These are phyloP conservation scores for Trypanosoma avium DNA, from an alignment of 208 protist genomes.

Conservation along the genomic window DNA sequence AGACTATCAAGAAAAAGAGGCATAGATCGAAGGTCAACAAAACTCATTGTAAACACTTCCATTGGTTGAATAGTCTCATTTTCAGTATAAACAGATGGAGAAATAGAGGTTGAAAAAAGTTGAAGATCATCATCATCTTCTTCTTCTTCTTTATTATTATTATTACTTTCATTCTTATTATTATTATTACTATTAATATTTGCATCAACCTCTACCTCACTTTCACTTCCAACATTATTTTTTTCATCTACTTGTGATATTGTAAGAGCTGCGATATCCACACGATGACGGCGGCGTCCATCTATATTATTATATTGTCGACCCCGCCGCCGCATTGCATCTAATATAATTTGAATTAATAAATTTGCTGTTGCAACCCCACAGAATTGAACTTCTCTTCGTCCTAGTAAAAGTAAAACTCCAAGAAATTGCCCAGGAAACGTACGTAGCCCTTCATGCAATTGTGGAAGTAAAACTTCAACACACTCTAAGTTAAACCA, in stretches of 20 bases:
- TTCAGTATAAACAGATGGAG: background rate
- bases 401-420: constrained; percentile 50
- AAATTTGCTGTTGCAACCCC: constrained; percentile 35
- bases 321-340: constrained; percentile 39
- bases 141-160: background rate
- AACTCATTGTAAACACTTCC: constrained; percentile 27
- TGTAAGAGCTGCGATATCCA: background rate
- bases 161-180: background rate
- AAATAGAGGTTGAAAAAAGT: constrained; percentile 1
- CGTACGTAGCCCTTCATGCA: constrained; percentile 39
- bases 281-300: constrained; percentile 4
- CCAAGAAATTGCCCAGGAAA: constrained; percentile 54
- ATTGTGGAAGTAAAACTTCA: constrained; percentile 37
- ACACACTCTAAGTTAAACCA: constrained; percentile 42
- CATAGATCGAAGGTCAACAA: constrained; percentile 44
- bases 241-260: too few relatives aligned
- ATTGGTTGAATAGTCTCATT: background rate
- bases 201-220: too few relatives aligned
- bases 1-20: constrained; percentile 42
- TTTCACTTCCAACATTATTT: too few relatives aligned
- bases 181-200: background rate
- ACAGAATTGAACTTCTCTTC: constrained; percentile 42
- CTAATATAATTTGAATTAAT: constrained; percentile 43
- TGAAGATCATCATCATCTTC: constrained; percentile 18
- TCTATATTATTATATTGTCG: constrained; percentile 4